A percentile compares a stretch with the other conserved stretches of the same genome.
Evolutionary conservation across 306 rosid species (phyloP).

Genomic region (Vigna radiata): DNA sequence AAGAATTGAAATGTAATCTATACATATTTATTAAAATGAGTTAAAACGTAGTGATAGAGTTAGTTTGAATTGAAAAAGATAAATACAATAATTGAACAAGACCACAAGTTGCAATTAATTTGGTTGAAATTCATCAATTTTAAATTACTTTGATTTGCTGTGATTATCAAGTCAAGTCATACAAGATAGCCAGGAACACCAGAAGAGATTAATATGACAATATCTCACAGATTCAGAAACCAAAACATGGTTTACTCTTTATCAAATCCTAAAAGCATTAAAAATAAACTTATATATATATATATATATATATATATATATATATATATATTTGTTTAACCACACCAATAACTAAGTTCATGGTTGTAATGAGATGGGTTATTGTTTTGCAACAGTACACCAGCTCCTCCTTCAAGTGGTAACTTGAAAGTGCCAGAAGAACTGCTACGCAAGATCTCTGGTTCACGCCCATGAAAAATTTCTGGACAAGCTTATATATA

Average conservation of each 20-base stretch:
- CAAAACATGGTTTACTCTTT: background rate
- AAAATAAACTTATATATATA: background rate
- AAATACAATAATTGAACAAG: background rate
- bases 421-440: background rate
- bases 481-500: background rate
- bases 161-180: background rate
- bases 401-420: constrained; percentile 30
- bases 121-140: background rate
- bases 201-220: background rate
- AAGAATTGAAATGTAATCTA: constrained; percentile 46
- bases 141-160: background rate
- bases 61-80: background rate
- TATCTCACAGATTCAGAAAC: background rate
- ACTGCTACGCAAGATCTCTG: background rate
- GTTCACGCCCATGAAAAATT: constrained; percentile 15
- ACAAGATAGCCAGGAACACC: background rate
- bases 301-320: no score
- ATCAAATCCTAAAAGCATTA: background rate
- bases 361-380: background rate
- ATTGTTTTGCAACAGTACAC: constrained; percentile 9
- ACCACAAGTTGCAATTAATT: background rate
- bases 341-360: background rate
- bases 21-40: background rate
- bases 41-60: constrained; percentile 29
- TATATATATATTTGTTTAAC: background rate